Evolutionary conservation across 257 asterid species (phyloP).

Genomic region (Mentha longifolia): DNA sequence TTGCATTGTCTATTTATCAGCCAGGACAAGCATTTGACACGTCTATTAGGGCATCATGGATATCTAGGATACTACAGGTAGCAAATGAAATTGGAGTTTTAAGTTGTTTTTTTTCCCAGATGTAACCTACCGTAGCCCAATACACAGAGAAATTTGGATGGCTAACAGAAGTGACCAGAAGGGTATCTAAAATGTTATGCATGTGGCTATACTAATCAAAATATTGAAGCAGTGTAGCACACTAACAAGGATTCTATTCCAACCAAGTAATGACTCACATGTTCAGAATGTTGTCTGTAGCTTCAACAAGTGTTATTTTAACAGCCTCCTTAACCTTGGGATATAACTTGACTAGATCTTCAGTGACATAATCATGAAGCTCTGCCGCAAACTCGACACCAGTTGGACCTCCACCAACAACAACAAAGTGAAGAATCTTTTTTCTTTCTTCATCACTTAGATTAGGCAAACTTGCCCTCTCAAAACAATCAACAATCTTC

Average conservation of each 20-base stretch:
- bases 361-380: slow-evolving; percentile 84
- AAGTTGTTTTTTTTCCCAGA: slow-evolving; percentile 8
- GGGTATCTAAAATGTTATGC: neutral
- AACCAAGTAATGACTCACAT: slow-evolving; percentile 57
- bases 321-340: slow-evolving; percentile 75
- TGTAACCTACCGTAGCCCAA: slow-evolving; percentile 15
- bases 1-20: neutral
- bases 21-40: slow-evolving; percentile 1
- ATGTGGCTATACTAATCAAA: neutral
- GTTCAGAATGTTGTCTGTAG: slow-evolving; percentile 86
- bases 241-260: neutral
- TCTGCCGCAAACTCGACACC: slow-evolving; percentile 91
- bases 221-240: slow-evolving; percentile 16
- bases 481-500: slow-evolving; percentile 83
- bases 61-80: neutral
- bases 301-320: slow-evolving; percentile 90
- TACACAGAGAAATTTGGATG: slow-evolving; percentile 1
- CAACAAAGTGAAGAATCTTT: slow-evolving; percentile 87
- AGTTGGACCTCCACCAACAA: slow-evolving; percentile 98
- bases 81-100: slow-evolving; percentile 22
- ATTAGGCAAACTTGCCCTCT: slow-evolving; percentile 79
- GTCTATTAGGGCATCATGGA: neutral
- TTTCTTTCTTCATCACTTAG: slow-evolving; percentile 85
- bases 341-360: slow-evolving; percentile 78
- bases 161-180: slow-evolving; percentile 6